phyloP scores from a whole-genome alignment of 169 alveolate species.

The Plasmodium inui region DNA sequence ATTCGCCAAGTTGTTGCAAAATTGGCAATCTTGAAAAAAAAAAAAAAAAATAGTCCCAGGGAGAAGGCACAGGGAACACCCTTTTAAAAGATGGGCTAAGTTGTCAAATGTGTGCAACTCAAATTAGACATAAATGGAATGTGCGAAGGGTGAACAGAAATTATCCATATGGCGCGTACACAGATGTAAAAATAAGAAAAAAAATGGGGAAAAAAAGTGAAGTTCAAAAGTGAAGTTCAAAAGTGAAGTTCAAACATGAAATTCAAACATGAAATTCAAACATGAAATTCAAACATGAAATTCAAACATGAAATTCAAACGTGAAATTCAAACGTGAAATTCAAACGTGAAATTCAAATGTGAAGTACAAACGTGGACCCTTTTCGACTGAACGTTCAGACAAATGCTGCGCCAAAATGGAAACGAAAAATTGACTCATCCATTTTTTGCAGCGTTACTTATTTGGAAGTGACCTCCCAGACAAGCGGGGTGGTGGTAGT shows the following conservation, averaged over 20 bases:
- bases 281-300: neutral
- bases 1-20: neutral
- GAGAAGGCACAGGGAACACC: neutral
- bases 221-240: neutral
- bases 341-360: neutral
- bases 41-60: slow-evolving; percentile 11
- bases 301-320: neutral
- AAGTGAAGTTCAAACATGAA: neutral
- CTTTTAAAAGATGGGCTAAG: neutral
- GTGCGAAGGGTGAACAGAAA: neutral
- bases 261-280: neutral
- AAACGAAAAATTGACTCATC: neutral
- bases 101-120: neutral
- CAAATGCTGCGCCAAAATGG: neutral
- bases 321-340: neutral
- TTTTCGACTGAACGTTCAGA: neutral
- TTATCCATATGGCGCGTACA: neutral
- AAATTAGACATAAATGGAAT: slow-evolving; percentile 6
- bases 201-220: neutral
- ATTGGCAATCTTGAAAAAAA: neutral
- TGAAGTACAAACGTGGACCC: neutral
- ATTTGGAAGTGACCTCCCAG: neutral
- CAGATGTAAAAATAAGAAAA: neutral
- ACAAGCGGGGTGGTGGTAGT: neutral
- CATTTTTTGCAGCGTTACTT: neutral